Conservation (phyloP, 305 asterid species). For the Withania somnifera region DNA sequence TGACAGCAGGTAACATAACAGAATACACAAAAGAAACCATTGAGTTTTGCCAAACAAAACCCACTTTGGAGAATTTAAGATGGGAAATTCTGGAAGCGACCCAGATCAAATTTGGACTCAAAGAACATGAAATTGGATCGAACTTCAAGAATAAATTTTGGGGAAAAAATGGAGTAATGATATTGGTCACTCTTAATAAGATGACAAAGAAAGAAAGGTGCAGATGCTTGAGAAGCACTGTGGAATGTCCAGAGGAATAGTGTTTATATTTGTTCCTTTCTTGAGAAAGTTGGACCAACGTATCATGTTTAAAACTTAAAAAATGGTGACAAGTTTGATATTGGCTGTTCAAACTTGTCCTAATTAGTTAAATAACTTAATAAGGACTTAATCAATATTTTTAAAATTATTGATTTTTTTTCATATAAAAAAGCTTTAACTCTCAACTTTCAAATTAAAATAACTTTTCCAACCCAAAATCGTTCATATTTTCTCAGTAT, state of each 20-base stretch:
- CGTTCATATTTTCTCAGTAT: too few relatives aligned
- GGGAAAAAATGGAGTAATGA: not conserved
- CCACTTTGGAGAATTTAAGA: not conserved
- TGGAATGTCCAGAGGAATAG: not conserved
- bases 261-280: too few relatives aligned
- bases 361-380: too few relatives aligned
- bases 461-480: too few relatives aligned
- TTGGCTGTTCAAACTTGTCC: too few relatives aligned
- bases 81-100: not conserved
- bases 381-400: too few relatives aligned
- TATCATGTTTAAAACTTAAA: too few relatives aligned
- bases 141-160: not conserved
- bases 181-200: not conserved
- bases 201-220: not conserved
- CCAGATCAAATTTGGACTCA: not conserved
- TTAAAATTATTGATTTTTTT: too few relatives aligned
- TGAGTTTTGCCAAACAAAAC: not conserved
- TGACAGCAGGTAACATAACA: not conserved
- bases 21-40: conserved; percentile 2
- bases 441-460: too few relatives aligned
- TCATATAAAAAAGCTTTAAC: too few relatives aligned
- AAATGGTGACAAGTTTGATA: too few relatives aligned
- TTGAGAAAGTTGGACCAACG: too few relatives aligned
- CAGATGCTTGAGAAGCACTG: not conserved
- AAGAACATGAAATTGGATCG: not conserved